Evolutionary conservation across 2,329 filamentous ascomycete species (phyloP), one percentile per base, ranked within the genome.

Genomic region (Teratosphaeria destructans): DNA sequence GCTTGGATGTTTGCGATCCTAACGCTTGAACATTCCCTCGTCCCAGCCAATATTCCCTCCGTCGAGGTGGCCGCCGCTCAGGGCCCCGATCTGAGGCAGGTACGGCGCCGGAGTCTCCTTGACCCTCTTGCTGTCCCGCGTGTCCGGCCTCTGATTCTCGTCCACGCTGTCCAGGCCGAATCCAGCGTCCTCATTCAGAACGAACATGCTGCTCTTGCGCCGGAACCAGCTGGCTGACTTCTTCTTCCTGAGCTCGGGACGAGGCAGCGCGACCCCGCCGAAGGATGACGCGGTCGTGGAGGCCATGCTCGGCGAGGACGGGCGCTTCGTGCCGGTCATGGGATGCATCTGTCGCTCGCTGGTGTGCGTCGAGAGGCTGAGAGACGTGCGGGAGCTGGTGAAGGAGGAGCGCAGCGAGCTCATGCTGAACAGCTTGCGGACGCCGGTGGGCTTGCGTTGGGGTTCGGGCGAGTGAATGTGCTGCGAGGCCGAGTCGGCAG

Each of bases 191-290:
- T 62, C 64, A 60, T 64, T 66, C 56, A 64, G 62, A 60, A 59
- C 60, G 63, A 71, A 71, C 60, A 73, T 64, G 43, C 66, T 64
- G 60, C 70, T 72, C 63, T 69, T 70, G 53, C 72, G 68, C 62
- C 64, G 68, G 67, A 74, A 74, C 72, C 72, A 73, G 58, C 64
- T 69, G 27, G 59, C 63, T 23, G 67, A 68, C 52, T 70, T 68
- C 59, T 65, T 66, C 60, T 67, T 66, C 43, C 67, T 63, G 37
- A 71, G 62, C 23, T 37, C 58, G 5, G 55, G 61, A 14, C 56
- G 61, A 43, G 55, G 57, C 14, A 7, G 11, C 12, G 39, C 62
- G 52, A 34, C 61, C 47, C 53, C 61, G 47, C 53, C 53, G n/a
- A 61, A 56, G 32, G 62, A 61, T 5, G 68, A 64, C 19, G 61